Evolutionary conservation across 805 yeast genomes (phyloP).

Genomic region (Sugiyamaella marilandica): DNA sequence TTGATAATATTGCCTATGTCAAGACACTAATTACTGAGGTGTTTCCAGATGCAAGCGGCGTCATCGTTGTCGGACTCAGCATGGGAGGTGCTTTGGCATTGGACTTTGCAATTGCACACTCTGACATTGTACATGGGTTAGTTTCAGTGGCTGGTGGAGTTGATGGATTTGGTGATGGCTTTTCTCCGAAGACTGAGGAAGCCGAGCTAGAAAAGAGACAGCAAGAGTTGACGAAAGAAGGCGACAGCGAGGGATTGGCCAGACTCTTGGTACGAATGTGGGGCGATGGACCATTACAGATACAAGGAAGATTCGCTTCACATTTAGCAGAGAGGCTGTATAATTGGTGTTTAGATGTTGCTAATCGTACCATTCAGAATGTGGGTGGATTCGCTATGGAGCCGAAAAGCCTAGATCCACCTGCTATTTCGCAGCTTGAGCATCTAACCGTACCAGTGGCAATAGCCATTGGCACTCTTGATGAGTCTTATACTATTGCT

Average conservation of each 20-base stretch:
- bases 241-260: neutral
- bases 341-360: constrained; percentile 1
- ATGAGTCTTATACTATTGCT: neutral
- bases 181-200: neutral
- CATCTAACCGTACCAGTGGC: neutral
- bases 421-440: neutral
- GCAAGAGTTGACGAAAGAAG: neutral
- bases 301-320: neutral
- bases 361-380: neutral
- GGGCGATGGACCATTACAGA: constrained; percentile 9
- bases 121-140: constrained; percentile 1
- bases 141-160: constrained; percentile 3
- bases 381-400: neutral
- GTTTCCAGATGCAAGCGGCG: neutral
- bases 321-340: neutral
- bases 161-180: neutral
- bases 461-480: neutral
- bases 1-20: neutral
- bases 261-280: neutral
- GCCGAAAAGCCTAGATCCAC: neutral
- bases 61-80: constrained; percentile 4
- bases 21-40: neutral
- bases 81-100: constrained; percentile 2
- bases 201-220: neutral
- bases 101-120: constrained; percentile 2